A percentile compares a stretch with the other conserved stretches of the same genome.
These are phyloP conservation scores for Helicostylum pulchrum DNA, from an alignment of 192 early-diverging fungal genomes.

Conservation along the genomic window DNA sequence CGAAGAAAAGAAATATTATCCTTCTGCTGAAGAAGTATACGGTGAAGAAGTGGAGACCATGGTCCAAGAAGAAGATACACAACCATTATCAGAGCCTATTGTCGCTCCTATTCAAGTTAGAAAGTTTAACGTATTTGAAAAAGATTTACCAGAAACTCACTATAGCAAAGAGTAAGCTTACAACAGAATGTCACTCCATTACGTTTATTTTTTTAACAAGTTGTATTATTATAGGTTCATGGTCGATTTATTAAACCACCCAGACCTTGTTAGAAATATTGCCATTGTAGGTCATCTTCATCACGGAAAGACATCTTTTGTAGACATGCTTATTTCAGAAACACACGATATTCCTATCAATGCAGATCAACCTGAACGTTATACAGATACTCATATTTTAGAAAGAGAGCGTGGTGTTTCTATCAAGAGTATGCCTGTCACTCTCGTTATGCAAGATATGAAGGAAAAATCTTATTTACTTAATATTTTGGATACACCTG, in stretches of 20 bases:
- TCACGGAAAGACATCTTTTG: conserved; percentile 94
- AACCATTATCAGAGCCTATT: conserved; percentile 92
- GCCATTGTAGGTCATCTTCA: conserved; percentile 93
- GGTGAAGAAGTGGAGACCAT: conserved; percentile 91
- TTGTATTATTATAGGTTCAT: conserved; percentile 55
- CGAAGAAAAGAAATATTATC: conserved; percentile 99
- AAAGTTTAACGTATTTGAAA: conserved; percentile 84
- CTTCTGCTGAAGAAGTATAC: conserved; percentile 94
- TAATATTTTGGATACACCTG: conserved; percentile 94
- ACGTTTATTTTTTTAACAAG: background rate
- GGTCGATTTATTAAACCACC: conserved; percentile 76
- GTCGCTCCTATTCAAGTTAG: conserved; percentile 84
- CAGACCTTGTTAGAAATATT: conserved; percentile 83
- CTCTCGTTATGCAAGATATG: conserved; percentile 82
- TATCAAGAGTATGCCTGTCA: conserved; percentile 93
- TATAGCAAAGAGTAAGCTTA: conserved; percentile 86
- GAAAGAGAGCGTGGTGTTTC: conserved; percentile 87
- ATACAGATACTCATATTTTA: conserved; percentile 90
- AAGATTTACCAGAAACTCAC: conserved; percentile 76
- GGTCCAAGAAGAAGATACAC: conserved; percentile 98
- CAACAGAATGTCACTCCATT: no score
- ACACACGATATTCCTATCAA: conserved; percentile 68
- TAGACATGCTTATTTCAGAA: conserved; percentile 88
- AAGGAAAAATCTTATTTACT: conserved; percentile 85
- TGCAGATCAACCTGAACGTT: conserved; percentile 63